Conservation (phyloP, 495 filamentous ascomycete species). For the Podospora pseudopauciseta region DNA sequence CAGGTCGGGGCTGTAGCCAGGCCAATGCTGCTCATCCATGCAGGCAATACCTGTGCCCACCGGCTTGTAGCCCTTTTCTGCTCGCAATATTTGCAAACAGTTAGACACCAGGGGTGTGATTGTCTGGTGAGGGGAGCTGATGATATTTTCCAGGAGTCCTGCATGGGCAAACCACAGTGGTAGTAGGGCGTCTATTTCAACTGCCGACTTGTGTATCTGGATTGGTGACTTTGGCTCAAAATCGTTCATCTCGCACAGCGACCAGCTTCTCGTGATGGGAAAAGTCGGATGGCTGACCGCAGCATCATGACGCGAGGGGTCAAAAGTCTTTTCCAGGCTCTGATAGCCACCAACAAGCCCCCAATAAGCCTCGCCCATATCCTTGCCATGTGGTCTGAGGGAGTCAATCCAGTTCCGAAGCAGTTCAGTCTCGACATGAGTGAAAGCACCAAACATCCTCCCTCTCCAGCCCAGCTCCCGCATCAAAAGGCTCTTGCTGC, state of each 20-base stretch:
- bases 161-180: conserved; percentile 15
- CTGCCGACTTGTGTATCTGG: background rate
- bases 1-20: background rate
- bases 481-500: conserved; percentile 36
- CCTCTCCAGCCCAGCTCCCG: conserved; percentile 37
- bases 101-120: background rate
- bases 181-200: background rate
- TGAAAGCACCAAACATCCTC: conserved; percentile 46
- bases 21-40: conserved; percentile 14
- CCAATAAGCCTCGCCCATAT: conserved; percentile 9
- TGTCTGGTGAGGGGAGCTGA: conserved; percentile 7
- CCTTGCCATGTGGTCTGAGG: conserved; percentile 6
- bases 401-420: conserved; percentile 38
- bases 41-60: conserved; percentile 9
- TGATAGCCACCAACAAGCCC: conserved; percentile 1
- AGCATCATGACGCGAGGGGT: background rate
- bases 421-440: conserved; percentile 32
- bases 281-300: background rate
- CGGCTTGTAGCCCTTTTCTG: conserved; percentile 9
- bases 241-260: background rate
- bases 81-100: conserved; percentile 11
- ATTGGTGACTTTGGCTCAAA: background rate
- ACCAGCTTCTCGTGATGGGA: background rate
- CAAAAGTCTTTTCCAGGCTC: background rate
- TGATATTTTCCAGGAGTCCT: conserved; percentile 10